Evolutionary conservation across 1,284 basidiomycete species (phyloP).

Genomic region (Trametes polyzona): DNA sequence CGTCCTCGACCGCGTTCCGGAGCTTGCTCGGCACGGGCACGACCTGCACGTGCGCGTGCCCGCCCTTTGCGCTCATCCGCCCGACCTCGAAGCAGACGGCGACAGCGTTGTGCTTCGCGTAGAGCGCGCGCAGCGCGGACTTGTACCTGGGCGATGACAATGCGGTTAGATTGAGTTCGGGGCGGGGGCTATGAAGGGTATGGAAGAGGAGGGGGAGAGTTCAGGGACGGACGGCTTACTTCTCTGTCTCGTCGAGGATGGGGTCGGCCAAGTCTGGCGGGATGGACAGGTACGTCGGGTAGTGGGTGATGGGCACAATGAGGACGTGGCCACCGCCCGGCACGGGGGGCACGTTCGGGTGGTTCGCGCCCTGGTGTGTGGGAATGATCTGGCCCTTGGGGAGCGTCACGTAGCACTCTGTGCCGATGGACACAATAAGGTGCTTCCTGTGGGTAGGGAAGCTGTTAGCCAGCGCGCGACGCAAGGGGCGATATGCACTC

Average conservation of each 20-base stretch:
- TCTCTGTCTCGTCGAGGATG: constrained; percentile 81
- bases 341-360: constrained; percentile 50
- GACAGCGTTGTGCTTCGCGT: constrained; percentile 68
- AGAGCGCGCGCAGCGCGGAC: constrained; percentile 71
- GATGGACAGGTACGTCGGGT: constrained; percentile 62
- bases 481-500: constrained; percentile 32
- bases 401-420: constrained; percentile 90
- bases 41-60: constrained; percentile 90
- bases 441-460: constrained; percentile 69
- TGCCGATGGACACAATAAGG: constrained; percentile 90
- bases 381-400: constrained; percentile 93
- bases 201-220: not conserved
- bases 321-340: constrained; percentile 95
- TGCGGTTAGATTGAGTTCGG: not conserved
- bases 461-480: constrained; percentile 2
- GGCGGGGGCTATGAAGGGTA: not conserved
- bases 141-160: constrained; percentile 73
- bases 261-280: constrained; percentile 76
- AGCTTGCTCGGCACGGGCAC: constrained; percentile 78
- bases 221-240: constrained; percentile 41
- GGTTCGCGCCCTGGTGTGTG: constrained; percentile 60
- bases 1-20: constrained; percentile 64
- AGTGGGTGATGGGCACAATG: constrained; percentile 82
- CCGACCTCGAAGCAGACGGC: constrained; percentile 90
- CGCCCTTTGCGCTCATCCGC: constrained; percentile 82